These are phyloP conservation scores for Lentinula boryana DNA, from an alignment of 768 basidiomycete genomes.

Conservation along the genomic window DNA sequence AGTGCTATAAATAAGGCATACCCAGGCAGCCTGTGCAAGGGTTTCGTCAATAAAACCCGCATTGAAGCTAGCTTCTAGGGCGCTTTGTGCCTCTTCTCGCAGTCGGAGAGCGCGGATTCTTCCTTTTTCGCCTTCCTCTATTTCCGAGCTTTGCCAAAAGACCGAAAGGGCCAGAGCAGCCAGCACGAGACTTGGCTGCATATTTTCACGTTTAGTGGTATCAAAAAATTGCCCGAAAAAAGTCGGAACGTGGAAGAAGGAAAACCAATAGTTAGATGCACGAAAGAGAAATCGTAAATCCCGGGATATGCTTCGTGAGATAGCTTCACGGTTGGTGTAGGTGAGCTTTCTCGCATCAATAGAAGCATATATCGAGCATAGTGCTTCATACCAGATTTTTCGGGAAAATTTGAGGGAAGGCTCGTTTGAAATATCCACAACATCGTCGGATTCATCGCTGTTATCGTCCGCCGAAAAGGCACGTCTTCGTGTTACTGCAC, in stretches of 20 bases:
- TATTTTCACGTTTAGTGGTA: slow-evolving; percentile 40
- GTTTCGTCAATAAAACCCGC: slow-evolving; percentile 70
- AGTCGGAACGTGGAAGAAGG: slow-evolving; percentile 65
- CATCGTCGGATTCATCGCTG: slow-evolving; percentile 14
- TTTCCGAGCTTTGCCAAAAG: slow-evolving; percentile 66
- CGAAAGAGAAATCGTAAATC: slow-evolving; percentile 65
- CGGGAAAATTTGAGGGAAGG: slow-evolving; percentile 65
- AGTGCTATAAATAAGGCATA: slow-evolving; percentile 26
- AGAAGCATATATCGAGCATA: slow-evolving; percentile 49
- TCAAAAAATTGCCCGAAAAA: slow-evolving; percentile 60
- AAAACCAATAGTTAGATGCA: slow-evolving; percentile 64
- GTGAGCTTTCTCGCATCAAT: slow-evolving; percentile 22
- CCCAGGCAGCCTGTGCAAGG: slow-evolving; percentile 74
- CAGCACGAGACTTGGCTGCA: slow-evolving; percentile 66
- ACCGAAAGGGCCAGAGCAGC: slow-evolving; percentile 60
- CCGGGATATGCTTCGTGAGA: slow-evolving; percentile 37
- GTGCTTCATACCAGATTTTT: slow-evolving; percentile 76
- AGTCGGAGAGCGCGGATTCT: slow-evolving; percentile 53
- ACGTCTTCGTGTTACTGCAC: neutral
- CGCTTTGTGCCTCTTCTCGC: slow-evolving; percentile 62
- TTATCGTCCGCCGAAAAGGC: slow-evolving; percentile 17
- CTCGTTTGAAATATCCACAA: slow-evolving; percentile 35
- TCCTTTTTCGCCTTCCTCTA: slow-evolving; percentile 42
- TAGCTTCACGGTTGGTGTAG: slow-evolving; percentile 37
- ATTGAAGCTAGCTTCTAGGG: slow-evolving; percentile 65